phyloP scores from a whole-genome alignment of 176 grass and related monocot species.

The Rhynchospora pubera region DNA sequence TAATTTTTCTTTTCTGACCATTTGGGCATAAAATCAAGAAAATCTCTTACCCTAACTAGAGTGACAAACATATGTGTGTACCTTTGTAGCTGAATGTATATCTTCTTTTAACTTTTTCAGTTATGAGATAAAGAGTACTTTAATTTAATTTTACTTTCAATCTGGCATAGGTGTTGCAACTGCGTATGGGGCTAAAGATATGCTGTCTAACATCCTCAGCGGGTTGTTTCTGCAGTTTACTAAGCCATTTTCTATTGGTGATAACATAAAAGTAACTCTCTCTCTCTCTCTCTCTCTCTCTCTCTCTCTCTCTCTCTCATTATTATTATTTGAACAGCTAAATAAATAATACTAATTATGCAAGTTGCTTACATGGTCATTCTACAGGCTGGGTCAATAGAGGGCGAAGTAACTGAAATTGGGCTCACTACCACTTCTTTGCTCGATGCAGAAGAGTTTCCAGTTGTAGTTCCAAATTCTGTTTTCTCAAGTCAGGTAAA shows the following conservation, averaged over 20 bases:
- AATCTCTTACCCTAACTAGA: background rate
- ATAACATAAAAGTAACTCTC: slow-evolving; percentile 70
- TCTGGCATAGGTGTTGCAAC: slow-evolving; percentile 63
- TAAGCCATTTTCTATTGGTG: slow-evolving; percentile 59
- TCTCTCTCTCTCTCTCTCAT: no score
- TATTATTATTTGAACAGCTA: background rate
- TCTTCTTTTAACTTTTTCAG: background rate
- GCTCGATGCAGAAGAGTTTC: slow-evolving; percentile 69
- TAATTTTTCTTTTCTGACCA: background rate
- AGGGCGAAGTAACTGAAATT: slow-evolving; percentile 67
- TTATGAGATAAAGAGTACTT: background rate
- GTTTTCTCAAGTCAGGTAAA: slow-evolving; percentile 86
- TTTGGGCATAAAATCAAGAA: background rate
- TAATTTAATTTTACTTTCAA: background rate
- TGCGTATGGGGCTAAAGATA: slow-evolving; percentile 91
- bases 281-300: background rate
- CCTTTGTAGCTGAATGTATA: background rate
- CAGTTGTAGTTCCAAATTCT: slow-evolving; percentile 80
- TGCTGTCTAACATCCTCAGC: slow-evolving; percentile 74
- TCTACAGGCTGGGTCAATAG: slow-evolving; percentile 78
- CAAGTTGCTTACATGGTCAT: background rate
- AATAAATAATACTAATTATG: no score
- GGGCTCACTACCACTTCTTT: slow-evolving; percentile 72
- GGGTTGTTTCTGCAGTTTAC: slow-evolving; percentile 77
- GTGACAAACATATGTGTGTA: background rate